A percentile compares a stretch with the other conserved stretches of the same genome.
Evolutionary conservation across 2,329 filamentous ascomycete species (phyloP).

Genomic region (Nigrograna mackinnonii): DNA sequence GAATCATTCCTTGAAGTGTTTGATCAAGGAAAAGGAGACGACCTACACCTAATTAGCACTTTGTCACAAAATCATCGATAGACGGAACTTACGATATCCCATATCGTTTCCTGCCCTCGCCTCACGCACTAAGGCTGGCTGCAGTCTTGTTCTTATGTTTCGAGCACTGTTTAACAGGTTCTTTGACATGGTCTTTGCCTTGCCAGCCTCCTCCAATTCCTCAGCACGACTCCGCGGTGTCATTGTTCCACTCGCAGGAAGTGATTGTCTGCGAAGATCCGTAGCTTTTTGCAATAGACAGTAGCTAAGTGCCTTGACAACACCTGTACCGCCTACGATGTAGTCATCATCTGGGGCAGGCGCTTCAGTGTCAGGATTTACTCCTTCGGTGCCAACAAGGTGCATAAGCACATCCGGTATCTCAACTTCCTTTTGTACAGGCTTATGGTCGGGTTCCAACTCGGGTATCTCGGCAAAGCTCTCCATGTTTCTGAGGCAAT

Average conservation of each 20-base stretch:
- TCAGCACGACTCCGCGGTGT: slow-evolving; percentile 52
- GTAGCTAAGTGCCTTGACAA: slow-evolving; percentile 90
- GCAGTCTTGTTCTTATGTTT: slow-evolving; percentile 82
- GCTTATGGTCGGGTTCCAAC: slow-evolving; percentile 50
- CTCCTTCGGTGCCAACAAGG: slow-evolving; percentile 71
- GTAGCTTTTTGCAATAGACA: slow-evolving; percentile 82
- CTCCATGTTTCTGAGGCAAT: slow-evolving; percentile 91
- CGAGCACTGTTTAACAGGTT: slow-evolving; percentile 84
- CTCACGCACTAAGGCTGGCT: slow-evolving; percentile 80
- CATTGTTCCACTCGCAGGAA: slow-evolving; percentile 54
- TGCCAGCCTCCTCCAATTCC: slow-evolving; percentile 27
- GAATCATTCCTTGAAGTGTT: slow-evolving; percentile 88
- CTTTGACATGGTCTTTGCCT: slow-evolving; percentile 80
- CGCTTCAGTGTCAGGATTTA: slow-evolving; percentile 63
- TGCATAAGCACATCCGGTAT: slow-evolving; percentile 85
- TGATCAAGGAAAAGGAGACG: slow-evolving; percentile 84
- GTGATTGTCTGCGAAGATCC: slow-evolving; percentile 46
- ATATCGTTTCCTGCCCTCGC: slow-evolving; percentile 71
- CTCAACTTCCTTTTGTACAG: slow-evolving; percentile 56
- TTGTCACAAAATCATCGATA: background rate
- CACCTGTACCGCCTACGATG: slow-evolving; percentile 91
- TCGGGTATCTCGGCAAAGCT: slow-evolving; percentile 70
- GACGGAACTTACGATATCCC: slow-evolving; percentile 70
- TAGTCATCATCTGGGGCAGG: slow-evolving; percentile 88
- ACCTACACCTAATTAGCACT: slow-evolving; percentile 49